phyloP scores from a whole-genome alignment of 768 basidiomycete species.

The Amanita subjunquillea region DNA sequence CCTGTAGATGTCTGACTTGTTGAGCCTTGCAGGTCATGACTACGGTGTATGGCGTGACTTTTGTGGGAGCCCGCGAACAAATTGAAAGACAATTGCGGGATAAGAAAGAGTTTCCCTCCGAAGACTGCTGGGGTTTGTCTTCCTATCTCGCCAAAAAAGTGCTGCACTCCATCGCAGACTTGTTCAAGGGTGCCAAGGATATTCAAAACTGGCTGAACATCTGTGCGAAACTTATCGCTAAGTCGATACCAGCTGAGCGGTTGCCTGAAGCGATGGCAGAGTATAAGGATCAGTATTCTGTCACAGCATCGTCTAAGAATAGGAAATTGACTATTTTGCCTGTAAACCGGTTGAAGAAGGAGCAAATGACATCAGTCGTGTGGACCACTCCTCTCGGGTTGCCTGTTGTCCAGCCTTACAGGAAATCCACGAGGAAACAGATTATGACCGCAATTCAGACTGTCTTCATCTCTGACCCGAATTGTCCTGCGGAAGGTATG shows the following conservation, averaged over 20 bases:
- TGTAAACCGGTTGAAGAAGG: constrained; percentile 45
- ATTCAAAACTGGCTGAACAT: constrained; percentile 90
- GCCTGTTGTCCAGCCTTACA: constrained; percentile 94
- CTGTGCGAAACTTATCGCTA: constrained; percentile 76
- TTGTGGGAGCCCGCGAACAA: constrained; percentile 88
- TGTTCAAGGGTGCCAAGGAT: constrained; percentile 84
- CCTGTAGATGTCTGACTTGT: background rate
- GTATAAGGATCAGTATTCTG: background rate
- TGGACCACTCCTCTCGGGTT: constrained; percentile 97
- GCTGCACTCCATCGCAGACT: constrained; percentile 76
- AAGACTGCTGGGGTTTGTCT: constrained; percentile 65
- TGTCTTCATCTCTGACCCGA: constrained; percentile 85
- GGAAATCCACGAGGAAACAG: constrained; percentile 75
- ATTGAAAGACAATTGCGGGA: constrained; percentile 84
- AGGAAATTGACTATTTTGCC: constrained; percentile 1
- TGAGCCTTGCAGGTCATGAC: constrained; percentile 73
- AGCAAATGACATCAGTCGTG: constrained; percentile 91
- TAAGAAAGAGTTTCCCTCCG: constrained; percentile 57
- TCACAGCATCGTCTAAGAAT: constrained; percentile 5
- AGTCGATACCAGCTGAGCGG: constrained; percentile 71
- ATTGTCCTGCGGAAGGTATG: constrained; percentile 56
- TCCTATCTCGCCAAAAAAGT: constrained; percentile 78
- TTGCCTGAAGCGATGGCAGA: constrained; percentile 18
- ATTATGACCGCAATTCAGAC: constrained; percentile 78
- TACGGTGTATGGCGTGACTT: constrained; percentile 97